phyloP scores from a whole-genome alignment of 169 alveolate species.

The Nephromyces sp. region DNA sequence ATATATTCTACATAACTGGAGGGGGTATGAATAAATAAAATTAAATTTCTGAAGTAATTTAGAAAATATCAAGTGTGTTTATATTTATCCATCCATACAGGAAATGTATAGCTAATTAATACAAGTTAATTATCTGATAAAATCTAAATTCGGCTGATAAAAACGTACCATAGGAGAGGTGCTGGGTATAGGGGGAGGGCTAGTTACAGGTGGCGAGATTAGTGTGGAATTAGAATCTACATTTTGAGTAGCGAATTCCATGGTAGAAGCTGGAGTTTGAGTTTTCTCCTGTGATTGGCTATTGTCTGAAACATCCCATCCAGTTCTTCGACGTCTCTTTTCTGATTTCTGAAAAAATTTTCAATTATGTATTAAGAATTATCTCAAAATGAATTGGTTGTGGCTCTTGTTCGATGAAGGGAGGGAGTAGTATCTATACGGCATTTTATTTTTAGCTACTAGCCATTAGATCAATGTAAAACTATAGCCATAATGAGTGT shows the following conservation, averaged over 20 bases:
- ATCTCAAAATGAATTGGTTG: too few relatives aligned
- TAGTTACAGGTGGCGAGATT: background rate
- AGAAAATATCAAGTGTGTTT: background rate
- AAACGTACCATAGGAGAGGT: too few relatives aligned
- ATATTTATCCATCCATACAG: background rate
- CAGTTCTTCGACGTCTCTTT: background rate
- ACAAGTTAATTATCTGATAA: background rate
- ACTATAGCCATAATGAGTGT: too few relatives aligned
- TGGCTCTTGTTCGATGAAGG: too few relatives aligned
- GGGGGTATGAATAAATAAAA: background rate
- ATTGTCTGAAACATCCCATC: background rate
- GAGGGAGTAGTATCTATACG: too few relatives aligned
- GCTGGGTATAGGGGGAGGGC: background rate
- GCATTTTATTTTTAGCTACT: too few relatives aligned
- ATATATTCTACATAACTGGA: slow-evolving; percentile 47
- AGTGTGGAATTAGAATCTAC: background rate
- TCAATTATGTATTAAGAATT: too few relatives aligned
- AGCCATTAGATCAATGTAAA: too few relatives aligned
- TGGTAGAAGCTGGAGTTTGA: background rate
- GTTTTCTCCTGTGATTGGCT: background rate
- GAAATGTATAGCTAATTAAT: background rate
- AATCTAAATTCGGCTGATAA: too few relatives aligned
- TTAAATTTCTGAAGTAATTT: background rate
- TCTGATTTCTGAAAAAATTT: background rate
- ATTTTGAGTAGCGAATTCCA: background rate